phyloP scores from a whole-genome alignment of 164 flowering plant genomes.

The Magnolia officinalis region DNA sequence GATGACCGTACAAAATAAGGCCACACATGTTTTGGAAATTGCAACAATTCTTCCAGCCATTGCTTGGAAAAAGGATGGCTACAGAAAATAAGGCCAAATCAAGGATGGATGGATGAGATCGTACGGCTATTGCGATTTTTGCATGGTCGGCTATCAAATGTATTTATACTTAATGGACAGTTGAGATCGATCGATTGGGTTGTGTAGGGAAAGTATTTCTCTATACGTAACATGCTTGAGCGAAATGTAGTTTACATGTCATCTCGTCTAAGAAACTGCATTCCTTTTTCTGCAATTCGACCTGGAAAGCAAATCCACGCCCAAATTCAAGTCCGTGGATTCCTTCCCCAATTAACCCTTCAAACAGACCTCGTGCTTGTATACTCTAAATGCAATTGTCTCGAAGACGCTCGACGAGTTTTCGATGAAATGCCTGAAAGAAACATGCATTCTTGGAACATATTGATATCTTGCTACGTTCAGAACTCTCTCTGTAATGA shows the following conservation, averaged over 20 bases:
- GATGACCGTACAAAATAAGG: too few relatives aligned
- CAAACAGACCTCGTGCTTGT: slow-evolving; percentile 45
- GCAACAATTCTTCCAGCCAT: too few relatives aligned
- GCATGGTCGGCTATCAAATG: too few relatives aligned
- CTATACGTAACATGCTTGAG: slow-evolving; percentile 11
- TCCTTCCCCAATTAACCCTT: slow-evolving; percentile 35
- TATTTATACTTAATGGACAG: too few relatives aligned
- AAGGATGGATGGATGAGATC: too few relatives aligned
- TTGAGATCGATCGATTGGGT: too few relatives aligned
- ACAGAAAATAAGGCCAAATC: too few relatives aligned
- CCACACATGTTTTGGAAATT: too few relatives aligned
- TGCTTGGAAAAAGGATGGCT: too few relatives aligned
- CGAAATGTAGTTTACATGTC: slow-evolving; percentile 23
- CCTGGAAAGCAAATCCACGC: slow-evolving; percentile 43
- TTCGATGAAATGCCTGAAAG: slow-evolving; percentile 41
- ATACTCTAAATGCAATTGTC: slow-evolving; percentile 33
- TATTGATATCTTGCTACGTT: slow-evolving; percentile 37
- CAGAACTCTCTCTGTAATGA: slow-evolving; percentile 22
- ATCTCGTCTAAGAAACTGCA: slow-evolving; percentile 29
- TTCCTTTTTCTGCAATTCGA: slow-evolving; percentile 20
- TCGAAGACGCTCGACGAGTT: slow-evolving; percentile 33
- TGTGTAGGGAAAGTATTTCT: too few relatives aligned
- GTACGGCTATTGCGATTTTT: too few relatives aligned
- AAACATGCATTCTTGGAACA: slow-evolving; percentile 62
- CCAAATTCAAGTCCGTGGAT: slow-evolving; percentile 31